Evolutionary conservation across 257 asterid species (phyloP).

Genomic region (Solanum chmielewskii): DNA sequence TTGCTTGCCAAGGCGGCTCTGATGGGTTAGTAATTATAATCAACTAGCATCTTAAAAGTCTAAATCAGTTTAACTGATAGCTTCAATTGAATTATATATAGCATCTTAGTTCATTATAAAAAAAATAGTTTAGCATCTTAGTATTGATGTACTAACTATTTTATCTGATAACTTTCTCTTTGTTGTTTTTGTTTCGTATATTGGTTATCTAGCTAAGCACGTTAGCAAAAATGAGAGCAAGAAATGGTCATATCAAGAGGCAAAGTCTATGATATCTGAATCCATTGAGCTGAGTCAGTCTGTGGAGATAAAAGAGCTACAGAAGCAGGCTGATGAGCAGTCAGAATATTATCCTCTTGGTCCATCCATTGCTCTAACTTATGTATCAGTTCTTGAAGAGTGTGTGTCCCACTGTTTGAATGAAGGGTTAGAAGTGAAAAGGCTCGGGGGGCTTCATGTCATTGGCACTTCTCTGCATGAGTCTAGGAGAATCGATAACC

Average conservation of each 20-base stretch:
- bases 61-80: background rate
- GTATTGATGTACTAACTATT: background rate
- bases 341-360: slow-evolving; percentile 85
- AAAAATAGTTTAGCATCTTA: background rate
- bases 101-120: background rate
- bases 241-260: slow-evolving; percentile 61
- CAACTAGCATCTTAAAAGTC: background rate
- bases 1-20: slow-evolving; percentile 75
- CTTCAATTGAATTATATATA: background rate
- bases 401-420: slow-evolving; percentile 68
- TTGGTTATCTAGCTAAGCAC: slow-evolving; percentile 53
- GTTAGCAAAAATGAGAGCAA: slow-evolving; percentile 73
- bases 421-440: slow-evolving; percentile 91
- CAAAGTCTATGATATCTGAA: slow-evolving; percentile 57
- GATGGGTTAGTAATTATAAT: slow-evolving; percentile 52
- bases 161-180: background rate
- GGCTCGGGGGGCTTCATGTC: slow-evolving; percentile 94
- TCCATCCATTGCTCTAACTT: slow-evolving; percentile 83
- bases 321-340: slow-evolving; percentile 68
- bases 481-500: slow-evolving; percentile 96
- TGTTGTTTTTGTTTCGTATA: background rate
- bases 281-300: slow-evolving; percentile 85
- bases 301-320: slow-evolving; percentile 46
- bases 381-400: slow-evolving; percentile 71
- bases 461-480: slow-evolving; percentile 96